A percentile compares a stretch with the other conserved stretches of the same genome.
Evolutionary conservation across 805 yeast species (phyloP).

Genomic region (Jamesozyma gamospora): DNA sequence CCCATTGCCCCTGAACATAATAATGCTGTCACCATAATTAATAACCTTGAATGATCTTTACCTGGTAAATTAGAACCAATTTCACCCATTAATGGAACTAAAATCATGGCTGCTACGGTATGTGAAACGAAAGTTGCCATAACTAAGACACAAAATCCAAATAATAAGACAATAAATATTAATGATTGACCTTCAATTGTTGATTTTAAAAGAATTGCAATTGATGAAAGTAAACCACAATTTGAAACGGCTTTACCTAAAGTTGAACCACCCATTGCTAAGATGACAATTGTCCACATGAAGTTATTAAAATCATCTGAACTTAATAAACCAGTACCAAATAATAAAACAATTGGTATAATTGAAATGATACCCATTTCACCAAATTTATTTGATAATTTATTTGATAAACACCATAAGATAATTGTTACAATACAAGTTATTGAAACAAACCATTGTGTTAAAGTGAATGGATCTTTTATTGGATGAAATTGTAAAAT

Average conservation of each 20-base stretch:
- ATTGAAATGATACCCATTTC: constrained; percentile 96
- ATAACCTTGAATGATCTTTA: constrained; percentile 74
- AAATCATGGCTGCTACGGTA: constrained; percentile 91
- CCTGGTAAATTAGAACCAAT: constrained; percentile 65
- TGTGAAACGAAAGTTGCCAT: constrained; percentile 95
- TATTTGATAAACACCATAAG: constrained; percentile 84
- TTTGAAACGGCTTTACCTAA: constrained; percentile 91
- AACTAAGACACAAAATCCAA: constrained; percentile 70
- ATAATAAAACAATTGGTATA: constrained; percentile 80
- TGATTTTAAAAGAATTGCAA: constrained; percentile 60
- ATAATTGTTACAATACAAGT: constrained; percentile 66
- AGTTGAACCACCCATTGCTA: constrained; percentile 98
- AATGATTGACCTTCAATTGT: constrained; percentile 58
- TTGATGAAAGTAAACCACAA: constrained; percentile 72
- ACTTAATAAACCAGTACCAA: constrained; percentile 79
- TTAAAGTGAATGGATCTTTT: constrained; percentile 57
- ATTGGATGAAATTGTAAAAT: constrained; percentile 37
- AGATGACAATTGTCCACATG: constrained; percentile 89
- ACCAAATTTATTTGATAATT: constrained; percentile 64
- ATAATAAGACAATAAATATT: constrained; percentile 63
- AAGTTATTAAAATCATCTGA: constrained; percentile 92
- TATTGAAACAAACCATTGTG: constrained; percentile 64
- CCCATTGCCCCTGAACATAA: constrained; percentile 97
- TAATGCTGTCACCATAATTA: constrained; percentile 54
- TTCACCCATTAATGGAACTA: constrained; percentile 82